A percentile compares a stretch with the other conserved stretches of the same genome.
Conservation (phyloP, 345 rosid genomes). For the Psidium friedrichsthalianum region DNA sequence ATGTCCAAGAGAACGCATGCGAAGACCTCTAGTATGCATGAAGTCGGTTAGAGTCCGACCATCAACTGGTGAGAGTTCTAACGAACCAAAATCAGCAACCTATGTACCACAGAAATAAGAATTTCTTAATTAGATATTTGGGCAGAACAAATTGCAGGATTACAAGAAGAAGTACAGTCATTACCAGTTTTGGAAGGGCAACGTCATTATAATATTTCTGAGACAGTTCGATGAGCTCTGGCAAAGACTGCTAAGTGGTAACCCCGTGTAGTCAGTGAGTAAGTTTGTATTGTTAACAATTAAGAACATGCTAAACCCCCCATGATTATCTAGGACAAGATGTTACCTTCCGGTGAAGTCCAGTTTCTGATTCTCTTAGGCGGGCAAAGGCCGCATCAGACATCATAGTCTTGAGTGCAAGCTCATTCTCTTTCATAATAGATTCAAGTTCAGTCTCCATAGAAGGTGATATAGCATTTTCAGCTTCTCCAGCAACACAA, state of each 20-base stretch:
- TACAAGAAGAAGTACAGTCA: neutral
- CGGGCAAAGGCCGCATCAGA: conserved; percentile 75
- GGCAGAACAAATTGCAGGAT: neutral
- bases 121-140: conserved; percentile 2
- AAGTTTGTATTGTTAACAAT: neutral
- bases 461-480: conserved; percentile 23
- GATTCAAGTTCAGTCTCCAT: conserved; percentile 42
- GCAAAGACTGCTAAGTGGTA: conserved; percentile 47
- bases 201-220: conserved; percentile 75
- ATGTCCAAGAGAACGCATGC: conserved; percentile 86
- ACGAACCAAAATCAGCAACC: conserved; percentile 99
- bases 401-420: conserved; percentile 42
- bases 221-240: conserved; percentile 72
- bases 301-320: conserved; percentile 1
- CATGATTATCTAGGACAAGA: neutral
- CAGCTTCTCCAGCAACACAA: conserved; percentile 25
- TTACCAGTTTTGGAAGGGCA: conserved; percentile 97
- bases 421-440: conserved; percentile 38
- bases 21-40: conserved; percentile 99
- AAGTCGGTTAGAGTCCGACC: conserved; percentile 97
- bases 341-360: conserved; percentile 82
- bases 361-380: conserved; percentile 78
- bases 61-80: conserved; percentile 98
- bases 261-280: conserved; percentile 11
- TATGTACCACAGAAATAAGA: conserved; percentile 20